Base-by-base conservation (phyloP, 2,329 filamentous ascomycete species). In the Penicillium crustosum region DNA sequence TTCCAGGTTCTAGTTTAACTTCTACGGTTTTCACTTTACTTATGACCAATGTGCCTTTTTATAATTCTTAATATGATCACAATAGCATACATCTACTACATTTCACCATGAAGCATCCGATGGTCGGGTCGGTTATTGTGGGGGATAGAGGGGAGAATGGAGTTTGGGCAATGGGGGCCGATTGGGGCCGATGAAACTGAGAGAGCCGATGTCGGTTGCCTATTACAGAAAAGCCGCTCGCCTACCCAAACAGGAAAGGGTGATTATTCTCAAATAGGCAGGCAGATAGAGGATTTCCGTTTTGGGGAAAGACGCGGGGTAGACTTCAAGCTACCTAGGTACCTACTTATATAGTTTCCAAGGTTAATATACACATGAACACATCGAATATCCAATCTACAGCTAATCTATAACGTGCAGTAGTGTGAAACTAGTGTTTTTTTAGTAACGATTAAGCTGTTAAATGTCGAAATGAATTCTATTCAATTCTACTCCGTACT, bases 181-280 rank as follows among this genome's bases (percentile, higher is more conserved):
- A 47, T 47, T 29, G 27, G 27, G 27, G 1, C 43, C 17, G 25
- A 47, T 31, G 27, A 31, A 21, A 21, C 19, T 31, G 45, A 45
- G 25, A 47, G 27, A 36, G 21, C 33, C 47, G 47, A 49, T 35
- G 47, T 49, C 9, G 47, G 47, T 49, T 49, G 47, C 47, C 47
- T 49, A 25, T 49, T n/a, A 19, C 23, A n/a, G 47, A 25, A 31
- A 15, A 27, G 47, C 21, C 21, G 19, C 31, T 49, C 47, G 47
- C 47, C 47, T 35, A 49, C 47, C 33, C 31, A 35, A 49, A 49
- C 6, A 8, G 47, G 47, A 25, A 49, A 49, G 7, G 2, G 9
- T 15, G 2, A 12, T 36, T 36, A 4, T 35, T 35, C 47, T 27
- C 21, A 15, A 33, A 25, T 49, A 49, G 47, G 47, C 21, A 49